These are phyloP conservation scores for Themeda triandra DNA, from an alignment of 176 grass and related monocot species.

Conservation along the genomic window DNA sequence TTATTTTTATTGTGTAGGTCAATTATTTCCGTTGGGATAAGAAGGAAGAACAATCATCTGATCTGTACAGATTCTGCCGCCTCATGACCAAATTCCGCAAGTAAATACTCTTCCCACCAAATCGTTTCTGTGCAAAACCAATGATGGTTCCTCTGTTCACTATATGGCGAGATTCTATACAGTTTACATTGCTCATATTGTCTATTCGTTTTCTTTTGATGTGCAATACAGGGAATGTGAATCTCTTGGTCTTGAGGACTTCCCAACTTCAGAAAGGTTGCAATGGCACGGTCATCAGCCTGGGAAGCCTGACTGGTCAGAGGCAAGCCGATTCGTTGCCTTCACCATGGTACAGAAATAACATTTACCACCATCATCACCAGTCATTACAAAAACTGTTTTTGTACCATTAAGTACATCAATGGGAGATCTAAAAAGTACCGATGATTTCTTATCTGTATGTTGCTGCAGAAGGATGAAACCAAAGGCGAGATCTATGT, in stretches of 20 bases:
- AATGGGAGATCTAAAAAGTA: neutral
- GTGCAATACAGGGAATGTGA: constrained; percentile 59
- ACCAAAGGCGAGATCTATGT: constrained; percentile 75
- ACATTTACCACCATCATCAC: neutral
- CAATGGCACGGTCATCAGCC: constrained; percentile 86
- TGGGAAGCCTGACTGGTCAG: constrained; percentile 66
- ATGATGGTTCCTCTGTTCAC: neutral
- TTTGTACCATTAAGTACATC: neutral
- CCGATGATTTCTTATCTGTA: neutral
- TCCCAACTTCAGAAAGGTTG: constrained; percentile 61
- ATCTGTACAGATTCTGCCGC: constrained; percentile 63
- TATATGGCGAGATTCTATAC: neutral
- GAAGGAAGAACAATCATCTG: constrained; percentile 58
- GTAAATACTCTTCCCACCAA: constrained; percentile 36
- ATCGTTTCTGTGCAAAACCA: neutral
- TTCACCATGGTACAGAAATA: constrained; percentile 60
- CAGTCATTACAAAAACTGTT: neutral
- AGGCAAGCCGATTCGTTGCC: constrained; percentile 80
- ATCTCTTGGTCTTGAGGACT: constrained; percentile 73
- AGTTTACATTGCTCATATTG: neutral
- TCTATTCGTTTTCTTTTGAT: neutral
- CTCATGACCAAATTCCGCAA: constrained; percentile 76
- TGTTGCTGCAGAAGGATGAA: constrained; percentile 50
- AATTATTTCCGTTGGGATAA: constrained; percentile 98
- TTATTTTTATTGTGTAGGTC: constrained; percentile 39